Evolutionary conservation across 257 asterid genomes (phyloP), one percentile per base, ranked within the genome.

Genomic region (Paulownia fortunei): DNA sequence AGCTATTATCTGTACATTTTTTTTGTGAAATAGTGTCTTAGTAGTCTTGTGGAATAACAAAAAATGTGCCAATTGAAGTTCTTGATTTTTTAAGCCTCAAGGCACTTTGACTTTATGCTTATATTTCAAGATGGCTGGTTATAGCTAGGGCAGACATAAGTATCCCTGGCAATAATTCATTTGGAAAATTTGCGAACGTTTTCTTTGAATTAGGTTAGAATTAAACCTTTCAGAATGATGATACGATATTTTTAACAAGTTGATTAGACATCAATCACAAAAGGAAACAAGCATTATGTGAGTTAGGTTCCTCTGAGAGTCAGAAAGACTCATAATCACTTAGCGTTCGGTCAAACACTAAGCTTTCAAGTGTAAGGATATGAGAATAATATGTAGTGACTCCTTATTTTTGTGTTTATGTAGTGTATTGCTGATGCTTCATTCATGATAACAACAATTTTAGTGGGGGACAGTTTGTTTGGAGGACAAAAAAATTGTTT

Each of bases 181-280:
- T 49, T 11, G n/a, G 16, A 11, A 13, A 44, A 44, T 44, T 6
- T 0, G n/a, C 8, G 2, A 10, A 59, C 66, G 18, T 24, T 59
- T 26, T 21, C 13, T 59, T 23, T 55, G n/a, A 30, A 62, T 62
- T 62, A 11, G n/a, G 6, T 62, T 15, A 26, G 21, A 62, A 62
- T 30, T 62, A 30, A 51, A 41, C 34, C 10, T 21, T 44, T 51
- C 9, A 51, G 24, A 18, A 16, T 51, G 24, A 51, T 16, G 58
- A n/a, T 51, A 4, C 58, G 0, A 19, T 41, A 13, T 21, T 18
- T 41, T 70, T 44, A 19, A 36, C 49, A 60, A 16, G 46, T 59
- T 73, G 70, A 72, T 72, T 36, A 52, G 54, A 55, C 78, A 24
- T 41, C 68, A 58, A 15, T 32, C n/a, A 3, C 6, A 2, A 19